A percentile compares a stretch with the other conserved stretches of the same genome.
phyloP scores from a whole-genome alignment of 805 yeast genomes.

The Lipomyces lipofer region DNA sequence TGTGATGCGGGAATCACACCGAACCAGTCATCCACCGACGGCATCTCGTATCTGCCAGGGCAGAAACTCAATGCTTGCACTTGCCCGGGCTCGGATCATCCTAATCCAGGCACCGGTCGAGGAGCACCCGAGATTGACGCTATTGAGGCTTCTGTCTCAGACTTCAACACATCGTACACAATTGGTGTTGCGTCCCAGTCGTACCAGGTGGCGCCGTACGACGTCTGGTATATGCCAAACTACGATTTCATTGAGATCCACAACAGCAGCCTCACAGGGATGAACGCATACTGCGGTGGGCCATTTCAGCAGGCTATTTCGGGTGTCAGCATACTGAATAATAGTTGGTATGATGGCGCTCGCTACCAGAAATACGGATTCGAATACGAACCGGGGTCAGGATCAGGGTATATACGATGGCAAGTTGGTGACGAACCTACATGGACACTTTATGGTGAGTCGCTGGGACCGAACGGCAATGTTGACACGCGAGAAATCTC shows the following conservation, averaged over 20 bases:
- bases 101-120: constrained; percentile 82
- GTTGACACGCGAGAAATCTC: constrained; percentile 77
- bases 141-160: constrained; percentile 71
- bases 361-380: constrained; percentile 71
- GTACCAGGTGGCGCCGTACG: constrained; percentile 88
- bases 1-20: constrained; percentile 96
- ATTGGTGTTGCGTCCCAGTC: constrained; percentile 79
- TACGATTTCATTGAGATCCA: constrained; percentile 74
- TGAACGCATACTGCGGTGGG: constrained; percentile 91
- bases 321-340: constrained; percentile 73
- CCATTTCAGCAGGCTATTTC: constrained; percentile 93
- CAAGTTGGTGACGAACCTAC: constrained; percentile 80
- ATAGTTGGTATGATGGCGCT: constrained; percentile 73
- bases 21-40: constrained; percentile 87
- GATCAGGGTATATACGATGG: constrained; percentile 80
- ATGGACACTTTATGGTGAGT: constrained; percentile 66
- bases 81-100: constrained; percentile 82
- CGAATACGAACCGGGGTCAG: constrained; percentile 69
- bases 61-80: constrained; percentile 77
- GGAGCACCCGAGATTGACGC: constrained; percentile 97
- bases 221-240: constrained; percentile 92
- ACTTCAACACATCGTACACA: constrained; percentile 42
- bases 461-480: constrained; percentile 89
- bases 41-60: constrained; percentile 83
- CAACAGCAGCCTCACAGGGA: constrained; percentile 66